These are phyloP conservation scores for Acacia crassicarpa DNA, from an alignment of 306 rosid genomes.

Conservation along the genomic window DNA sequence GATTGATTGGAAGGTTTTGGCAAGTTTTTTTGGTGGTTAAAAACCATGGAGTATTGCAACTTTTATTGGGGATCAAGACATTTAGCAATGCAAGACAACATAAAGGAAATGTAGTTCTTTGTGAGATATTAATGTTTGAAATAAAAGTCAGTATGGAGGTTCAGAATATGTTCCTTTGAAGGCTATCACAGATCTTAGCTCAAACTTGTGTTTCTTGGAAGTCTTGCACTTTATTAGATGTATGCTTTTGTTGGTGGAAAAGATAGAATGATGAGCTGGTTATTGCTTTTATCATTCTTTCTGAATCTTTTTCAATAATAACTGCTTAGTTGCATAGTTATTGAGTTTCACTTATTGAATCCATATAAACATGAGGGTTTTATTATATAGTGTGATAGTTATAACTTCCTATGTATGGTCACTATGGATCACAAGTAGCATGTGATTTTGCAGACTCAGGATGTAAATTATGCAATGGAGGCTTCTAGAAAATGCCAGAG, in stretches of 20 bases:
- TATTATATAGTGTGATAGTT: neutral
- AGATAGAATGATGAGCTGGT: slow-evolving; percentile 6
- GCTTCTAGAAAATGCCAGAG: slow-evolving; percentile 67
- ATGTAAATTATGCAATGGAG: slow-evolving; percentile 66
- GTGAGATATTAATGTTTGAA: slow-evolving; percentile 1
- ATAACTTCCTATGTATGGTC: slow-evolving; percentile 16
- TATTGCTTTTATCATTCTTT: slow-evolving; percentile 10
- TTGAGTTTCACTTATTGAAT: slow-evolving; percentile 8
- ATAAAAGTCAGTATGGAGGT: slow-evolving; percentile 4
- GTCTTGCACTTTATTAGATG: slow-evolving; percentile 8
- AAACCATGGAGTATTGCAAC: neutral
- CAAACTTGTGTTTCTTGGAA: slow-evolving; percentile 17
- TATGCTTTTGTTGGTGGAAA: neutral
- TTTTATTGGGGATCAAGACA: neutral
- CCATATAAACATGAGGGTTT: neutral
- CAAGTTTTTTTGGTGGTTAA: slow-evolving; percentile 12
- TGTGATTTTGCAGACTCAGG: slow-evolving; percentile 60
- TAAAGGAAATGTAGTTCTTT: neutral
- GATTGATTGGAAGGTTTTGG: slow-evolving; percentile 25
- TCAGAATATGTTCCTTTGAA: neutral
- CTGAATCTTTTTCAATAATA: neutral
- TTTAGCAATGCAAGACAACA: neutral
- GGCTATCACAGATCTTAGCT: neutral
- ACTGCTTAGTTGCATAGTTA: slow-evolving; percentile 24
- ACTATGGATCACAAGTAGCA: slow-evolving; percentile 18